A percentile compares a stretch with the other conserved stretches of the same genome.
Conservation (phyloP, 129 eudicot species). For the Cynara cardunculus region DNA sequence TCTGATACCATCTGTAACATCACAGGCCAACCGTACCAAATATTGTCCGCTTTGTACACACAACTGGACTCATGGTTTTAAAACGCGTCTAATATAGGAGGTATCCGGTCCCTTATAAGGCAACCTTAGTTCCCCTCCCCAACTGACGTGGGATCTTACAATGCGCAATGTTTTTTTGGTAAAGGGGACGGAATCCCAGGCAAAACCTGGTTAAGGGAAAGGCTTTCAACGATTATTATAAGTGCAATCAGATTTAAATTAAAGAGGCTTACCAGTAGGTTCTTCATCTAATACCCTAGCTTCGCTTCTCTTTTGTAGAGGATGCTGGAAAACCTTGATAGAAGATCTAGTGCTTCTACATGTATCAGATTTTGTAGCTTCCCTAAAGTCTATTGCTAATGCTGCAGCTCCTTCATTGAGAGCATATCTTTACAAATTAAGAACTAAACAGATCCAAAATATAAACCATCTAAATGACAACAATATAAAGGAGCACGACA, state of each 20-base stretch:
- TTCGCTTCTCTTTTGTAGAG: slow-evolving; percentile 53
- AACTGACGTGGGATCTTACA: no score
- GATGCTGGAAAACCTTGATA: slow-evolving; percentile 42
- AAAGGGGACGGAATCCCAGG: no score
- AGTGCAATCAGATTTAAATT: neutral
- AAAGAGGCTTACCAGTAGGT: slow-evolving; percentile 38
- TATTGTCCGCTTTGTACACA: no score
- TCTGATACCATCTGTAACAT: no score
- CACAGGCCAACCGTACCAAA: no score
- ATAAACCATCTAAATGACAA: neutral
- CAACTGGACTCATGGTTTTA: no score
- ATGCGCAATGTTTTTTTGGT: no score
- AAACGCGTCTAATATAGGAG: no score
- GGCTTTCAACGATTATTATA: neutral
- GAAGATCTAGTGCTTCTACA: slow-evolving; percentile 28
- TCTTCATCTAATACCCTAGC: slow-evolving; percentile 26
- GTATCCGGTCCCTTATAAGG: no score
- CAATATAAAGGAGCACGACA: neutral
- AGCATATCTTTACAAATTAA: slow-evolving; percentile 66
- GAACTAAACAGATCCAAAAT: slow-evolving; percentile 23
- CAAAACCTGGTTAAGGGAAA: neutral
- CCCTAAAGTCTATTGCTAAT: slow-evolving; percentile 69
- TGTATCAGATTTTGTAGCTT: slow-evolving; percentile 27
- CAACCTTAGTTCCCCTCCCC: no score
- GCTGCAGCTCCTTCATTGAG: slow-evolving; percentile 70